Evolutionary conservation across 179 eudicot species (phyloP).

Genomic region (Sideroxylon spinosum): DNA sequence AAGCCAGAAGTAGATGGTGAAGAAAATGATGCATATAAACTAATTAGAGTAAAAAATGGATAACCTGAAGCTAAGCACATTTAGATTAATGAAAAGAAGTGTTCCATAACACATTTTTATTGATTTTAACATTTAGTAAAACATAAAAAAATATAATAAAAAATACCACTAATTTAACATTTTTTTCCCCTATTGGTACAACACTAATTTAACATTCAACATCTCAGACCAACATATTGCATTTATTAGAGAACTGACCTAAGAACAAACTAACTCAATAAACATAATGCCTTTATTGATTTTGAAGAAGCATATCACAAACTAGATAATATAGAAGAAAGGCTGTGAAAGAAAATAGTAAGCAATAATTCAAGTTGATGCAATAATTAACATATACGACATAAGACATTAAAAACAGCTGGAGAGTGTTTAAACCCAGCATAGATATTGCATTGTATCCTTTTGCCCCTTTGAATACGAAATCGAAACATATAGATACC

Average conservation of each 20-base stretch:
- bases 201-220: no score
- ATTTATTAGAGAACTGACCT: neutral
- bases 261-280: neutral
- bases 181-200: no score
- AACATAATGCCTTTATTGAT: neutral
- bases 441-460: neutral
- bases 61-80: neutral
- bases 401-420: neutral
- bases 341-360: neutral
- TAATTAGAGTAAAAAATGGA: neutral
- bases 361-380: neutral
- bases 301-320: neutral
- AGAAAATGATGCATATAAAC: no score
- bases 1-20: no score
- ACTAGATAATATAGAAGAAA: neutral
- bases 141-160: no score
- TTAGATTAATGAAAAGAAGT: neutral
- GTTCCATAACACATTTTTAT: neutral
- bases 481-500: no score
- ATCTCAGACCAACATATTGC: no score
- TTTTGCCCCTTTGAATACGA: neutral
- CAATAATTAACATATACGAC: neutral
- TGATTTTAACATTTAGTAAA: no score
- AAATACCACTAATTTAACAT: no score
- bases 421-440: neutral